Base-by-base conservation (phyloP, 306 rosid genomes). In the Acacia acuminata region DNA sequence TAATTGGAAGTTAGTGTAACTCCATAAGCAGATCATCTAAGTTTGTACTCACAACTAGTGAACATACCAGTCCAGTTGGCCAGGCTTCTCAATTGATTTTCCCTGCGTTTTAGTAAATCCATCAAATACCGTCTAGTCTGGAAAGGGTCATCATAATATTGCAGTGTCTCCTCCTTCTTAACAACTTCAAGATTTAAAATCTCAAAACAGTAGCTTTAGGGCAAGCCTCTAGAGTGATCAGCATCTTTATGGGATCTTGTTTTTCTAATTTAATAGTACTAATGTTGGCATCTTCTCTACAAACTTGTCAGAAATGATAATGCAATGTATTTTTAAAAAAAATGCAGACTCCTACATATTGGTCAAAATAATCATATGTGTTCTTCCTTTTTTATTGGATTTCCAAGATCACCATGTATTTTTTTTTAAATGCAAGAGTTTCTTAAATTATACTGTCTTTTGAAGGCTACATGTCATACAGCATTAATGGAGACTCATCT, bases 201-300 rank as follows among this genome's bases (percentile, higher is more conserved):
- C 58, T 75, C 16, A 50, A 63, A 69, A 19, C 17, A 40, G 48
- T 40, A 38, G 10, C 73, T 38, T 8, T 19, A 40, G 3, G 27
- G 32, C 73, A 69, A 4, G 30, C 19, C 65, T 4, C 77, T 30
- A 10, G 19, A 36, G 56, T 15, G 13, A 58, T 71, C 82, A 75
- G 79, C 84, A 75, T 82, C 73, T 64, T 53, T 63, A 55, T 71
- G 43, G 79, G 70, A 75, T 80, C 38, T 38, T 78, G 83, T 82
- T 51, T 56, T 48, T 7, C 34, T 53, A 20, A 16, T 47, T 12
- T 12, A 47, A 50, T 14, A 50, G 40, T 19, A 40, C 50, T 10
- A 40, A 15, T 13, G 7, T 34, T 64, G 42, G 30, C 48, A 55
- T 66, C 60, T 38, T 36, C 67, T 47, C 78, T 22, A 16, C 47